Evolutionary conservation across 805 yeast species (phyloP).

Genomic region (Clavispora santaluciae): DNA sequence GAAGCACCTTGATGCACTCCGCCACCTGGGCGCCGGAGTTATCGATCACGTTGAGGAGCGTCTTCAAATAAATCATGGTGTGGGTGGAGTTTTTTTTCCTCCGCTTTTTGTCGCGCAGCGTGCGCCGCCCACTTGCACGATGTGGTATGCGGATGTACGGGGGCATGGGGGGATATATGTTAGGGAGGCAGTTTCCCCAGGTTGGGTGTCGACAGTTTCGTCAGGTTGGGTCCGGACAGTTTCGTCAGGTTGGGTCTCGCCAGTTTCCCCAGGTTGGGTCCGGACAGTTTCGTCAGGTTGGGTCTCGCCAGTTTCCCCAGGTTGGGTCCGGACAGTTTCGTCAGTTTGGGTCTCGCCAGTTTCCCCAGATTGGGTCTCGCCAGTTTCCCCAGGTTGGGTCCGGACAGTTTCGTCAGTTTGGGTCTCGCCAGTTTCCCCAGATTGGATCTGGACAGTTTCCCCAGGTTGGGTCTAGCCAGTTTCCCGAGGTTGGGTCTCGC

Average conservation of each 20-base stretch:
- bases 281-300: no score
- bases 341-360: neutral
- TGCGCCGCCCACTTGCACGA: conserved; percentile 4
- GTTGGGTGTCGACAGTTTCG: no score
- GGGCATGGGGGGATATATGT: no score
- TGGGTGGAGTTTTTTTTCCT: conserved; percentile 1
- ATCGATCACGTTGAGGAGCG: conserved; percentile 86
- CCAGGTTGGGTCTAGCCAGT: no score
- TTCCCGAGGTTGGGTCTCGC: neutral
- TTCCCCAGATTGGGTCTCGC: neutral
- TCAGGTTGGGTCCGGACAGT: no score
- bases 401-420: no score
- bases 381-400: neutral
- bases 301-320: no score
- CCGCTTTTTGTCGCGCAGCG: conserved; percentile 5
- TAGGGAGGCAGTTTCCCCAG: no score
- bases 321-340: no score
- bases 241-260: no score
- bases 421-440: neutral
- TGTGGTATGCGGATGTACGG: no score
- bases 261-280: no score
- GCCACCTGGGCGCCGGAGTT: conserved; percentile 93
- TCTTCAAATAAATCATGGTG: conserved; percentile 80
- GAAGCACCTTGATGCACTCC: conserved; percentile 91
- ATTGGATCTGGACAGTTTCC: neutral